Conservation (phyloP, 176 grass and related monocot species). For the Calamus simplicifolius region DNA sequence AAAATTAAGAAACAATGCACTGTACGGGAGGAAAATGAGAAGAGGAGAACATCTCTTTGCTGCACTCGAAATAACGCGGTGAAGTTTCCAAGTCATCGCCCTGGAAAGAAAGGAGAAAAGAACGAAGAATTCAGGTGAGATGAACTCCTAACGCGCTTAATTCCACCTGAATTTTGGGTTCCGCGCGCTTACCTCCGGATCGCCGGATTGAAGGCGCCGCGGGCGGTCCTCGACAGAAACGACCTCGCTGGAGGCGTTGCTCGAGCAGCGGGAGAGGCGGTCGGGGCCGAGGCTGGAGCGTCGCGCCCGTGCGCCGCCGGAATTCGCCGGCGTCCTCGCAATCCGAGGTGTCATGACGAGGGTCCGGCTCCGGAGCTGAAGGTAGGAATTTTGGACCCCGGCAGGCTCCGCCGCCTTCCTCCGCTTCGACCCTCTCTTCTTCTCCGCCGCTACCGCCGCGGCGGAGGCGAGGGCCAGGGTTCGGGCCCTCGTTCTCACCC, state of each 20-base stretch:
- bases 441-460: background rate
- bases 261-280: conserved; percentile 4
- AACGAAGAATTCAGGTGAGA: background rate
- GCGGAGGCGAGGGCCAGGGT: background rate
- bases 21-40: background rate
- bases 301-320: background rate
- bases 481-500: conserved; percentile 16
- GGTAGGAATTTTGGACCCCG: background rate
- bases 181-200: background rate
- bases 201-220: background rate
- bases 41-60: conserved; percentile 4
- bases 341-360: conserved; percentile 6
- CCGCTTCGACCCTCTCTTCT: too few species aligned
- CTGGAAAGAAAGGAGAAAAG: background rate
- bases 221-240: too few species aligned
- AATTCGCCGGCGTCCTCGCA: background rate
- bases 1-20: background rate
- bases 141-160: background rate
- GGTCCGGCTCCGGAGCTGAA: conserved; percentile 13
- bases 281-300: too few species aligned
- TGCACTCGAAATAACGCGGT: background rate
- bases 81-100: background rate
- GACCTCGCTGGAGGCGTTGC: conserved; percentile 1
- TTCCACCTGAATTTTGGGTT: background rate
- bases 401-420: background rate